Base-by-base conservation (phyloP, 345 rosid genomes). In the Acer campestre region DNA sequence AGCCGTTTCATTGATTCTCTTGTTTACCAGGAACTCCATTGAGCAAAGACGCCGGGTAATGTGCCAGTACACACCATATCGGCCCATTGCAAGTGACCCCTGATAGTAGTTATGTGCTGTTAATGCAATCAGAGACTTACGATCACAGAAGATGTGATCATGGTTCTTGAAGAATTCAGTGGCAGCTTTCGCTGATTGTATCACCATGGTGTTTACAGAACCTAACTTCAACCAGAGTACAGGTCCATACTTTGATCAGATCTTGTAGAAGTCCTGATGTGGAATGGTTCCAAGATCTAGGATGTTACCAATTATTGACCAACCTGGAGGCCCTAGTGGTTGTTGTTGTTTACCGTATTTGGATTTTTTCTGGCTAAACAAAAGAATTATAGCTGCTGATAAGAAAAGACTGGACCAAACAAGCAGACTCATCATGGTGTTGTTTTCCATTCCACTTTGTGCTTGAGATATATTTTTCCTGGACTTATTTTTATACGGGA, bases 261-360 rank as follows among this genome's bases (percentile, higher is more conserved):
- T 68, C 12, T 67, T 31, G 70, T 73, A 55, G 11, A 81, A 7
- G 11, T 68, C 67, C 3, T 48, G 80, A 38, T 81, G 80, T 23
- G 83, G 83, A 31, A 61, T 22, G 38, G 73, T n/a, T 12, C 83
- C 83, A 11, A 77, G 80, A 62, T 81, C 75, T 4, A 81, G 31
- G 2, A 81, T 46, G 72, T 77, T 81, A 35, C 84, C 84, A 27
- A 81, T 22, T 64, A 81, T 12, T 2, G 77, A 80, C 74, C 68
- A 76, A 2, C 64, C 80, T 0, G 68, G 77, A 1, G 84, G 84
- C 4, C 81, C 84, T 3, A 78, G 84, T 0, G 81, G 84, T 10
- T 10, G 10, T n/a, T n/a, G n/a, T 20, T 2, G 4, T 17, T 25
- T 68, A 40, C 20, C 6, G 6, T 76, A 4, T 35, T 17, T 4